Evolutionary conservation across 179 eudicot species (phyloP).

Genomic region (Nepenthes alata): DNA sequence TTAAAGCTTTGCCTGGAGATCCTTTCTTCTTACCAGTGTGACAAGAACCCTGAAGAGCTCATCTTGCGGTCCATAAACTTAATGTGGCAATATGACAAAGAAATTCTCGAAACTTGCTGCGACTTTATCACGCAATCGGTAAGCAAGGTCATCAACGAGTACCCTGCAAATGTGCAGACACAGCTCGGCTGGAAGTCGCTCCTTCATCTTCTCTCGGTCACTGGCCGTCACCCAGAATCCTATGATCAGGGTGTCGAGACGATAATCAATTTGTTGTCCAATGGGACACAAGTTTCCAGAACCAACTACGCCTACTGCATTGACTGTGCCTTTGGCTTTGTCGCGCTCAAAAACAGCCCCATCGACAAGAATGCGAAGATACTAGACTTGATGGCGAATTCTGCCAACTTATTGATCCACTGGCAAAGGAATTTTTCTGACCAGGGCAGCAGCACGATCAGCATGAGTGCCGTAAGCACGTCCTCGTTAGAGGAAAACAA

Average conservation of each 20-base stretch:
- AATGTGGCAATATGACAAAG: constrained; percentile 76
- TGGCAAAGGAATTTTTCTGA: constrained; percentile 61
- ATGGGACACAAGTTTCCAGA: constrained; percentile 28
- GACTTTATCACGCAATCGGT: constrained; percentile 42
- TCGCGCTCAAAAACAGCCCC: constrained; percentile 51
- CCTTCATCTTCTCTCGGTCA: constrained; percentile 52
- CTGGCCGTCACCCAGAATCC: constrained; percentile 62
- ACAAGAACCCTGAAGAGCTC: constrained; percentile 57
- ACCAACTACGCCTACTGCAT: constrained; percentile 50
- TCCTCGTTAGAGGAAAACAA: constrained; percentile 34
- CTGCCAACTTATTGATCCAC: constrained; percentile 49
- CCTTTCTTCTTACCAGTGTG: constrained; percentile 35
- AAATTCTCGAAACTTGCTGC: constrained; percentile 56
- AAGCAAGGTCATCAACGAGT: constrained; percentile 39
- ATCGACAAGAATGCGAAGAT: constrained; percentile 60
- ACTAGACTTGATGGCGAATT: constrained; percentile 70
- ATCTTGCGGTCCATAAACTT: constrained; percentile 66
- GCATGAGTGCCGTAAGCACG: constrained; percentile 32
- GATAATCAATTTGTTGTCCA: constrained; percentile 41
- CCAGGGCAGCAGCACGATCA: constrained; percentile 42
- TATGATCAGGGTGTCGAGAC: constrained; percentile 75
- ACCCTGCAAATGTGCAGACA: constrained; percentile 49
- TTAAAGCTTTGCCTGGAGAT: constrained; percentile 44
- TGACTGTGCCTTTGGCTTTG: constrained; percentile 65
- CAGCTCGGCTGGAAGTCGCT: constrained; percentile 71